Evolutionary conservation across 768 basidiomycete species (phyloP), one percentile per base, ranked within the genome.

Genomic region (Tylopilus subfusipes): DNA sequence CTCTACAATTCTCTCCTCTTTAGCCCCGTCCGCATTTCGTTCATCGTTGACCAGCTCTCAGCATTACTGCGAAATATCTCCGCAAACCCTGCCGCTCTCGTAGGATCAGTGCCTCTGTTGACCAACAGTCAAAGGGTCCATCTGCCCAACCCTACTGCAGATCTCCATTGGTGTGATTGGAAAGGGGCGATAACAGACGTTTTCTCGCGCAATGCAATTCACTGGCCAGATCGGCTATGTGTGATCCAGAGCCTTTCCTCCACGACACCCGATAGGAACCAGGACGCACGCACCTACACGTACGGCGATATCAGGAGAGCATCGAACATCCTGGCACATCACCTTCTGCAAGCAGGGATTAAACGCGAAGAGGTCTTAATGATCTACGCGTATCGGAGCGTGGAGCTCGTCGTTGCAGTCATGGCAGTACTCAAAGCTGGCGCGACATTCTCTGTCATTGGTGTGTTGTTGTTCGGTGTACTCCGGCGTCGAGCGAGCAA

Each of bases 111-210:
- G 13, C 86, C 93, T 1, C 72, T 98, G 13, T 72, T 93, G 46
- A 93, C 92, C 0, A 76, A 85, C 4, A 68, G 73, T 13, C 93
- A 98, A 71, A 78, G 77, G 50, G 74, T 72, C 13, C 77, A 78
- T 45, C 79, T 99, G 5, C 97, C 97, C 1, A 80, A 89, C 65
- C 93, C 96, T 3, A 84, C 82, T 12, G 87, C 83, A 16, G 88
- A 98, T 69, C 81, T 99, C 33, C 82, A 97, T 63, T 99, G 97
- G 96, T 96, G 93, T 71, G 95, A 88, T 48, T 99, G 88, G 83
- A 93, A 94, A 69, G 97, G 96, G 30, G 91, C 96, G 8, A 98
- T 99, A 66, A 93, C 96, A 14, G 90, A 96, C 67, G 83, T 98
- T 22, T 98, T 99, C 72, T 89, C 93, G 11, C 74, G 76, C 34